Conservation (phyloP, 176 grass and related monocot genomes). For the Carex pumila region DNA sequence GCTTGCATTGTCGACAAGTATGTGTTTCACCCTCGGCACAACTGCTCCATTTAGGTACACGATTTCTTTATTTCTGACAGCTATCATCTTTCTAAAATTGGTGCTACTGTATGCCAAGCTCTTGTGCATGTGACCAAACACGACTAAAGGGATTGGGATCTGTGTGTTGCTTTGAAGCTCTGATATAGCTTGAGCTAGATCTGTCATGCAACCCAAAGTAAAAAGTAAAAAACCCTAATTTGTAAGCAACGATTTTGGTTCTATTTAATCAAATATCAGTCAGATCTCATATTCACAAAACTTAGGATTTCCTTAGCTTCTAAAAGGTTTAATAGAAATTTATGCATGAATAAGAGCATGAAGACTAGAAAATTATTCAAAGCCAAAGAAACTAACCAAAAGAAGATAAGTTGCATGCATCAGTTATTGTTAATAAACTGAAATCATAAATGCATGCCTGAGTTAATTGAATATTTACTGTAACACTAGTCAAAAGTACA, state of each 20-base stretch:
- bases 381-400: neutral
- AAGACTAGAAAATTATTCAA: neutral
- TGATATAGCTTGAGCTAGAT: slow-evolving; percentile 66
- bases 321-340: neutral
- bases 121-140: slow-evolving; percentile 98
- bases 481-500: slow-evolving; percentile 12
- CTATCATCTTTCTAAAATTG: slow-evolving; percentile 71
- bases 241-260: neutral
- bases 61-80: slow-evolving; percentile 31
- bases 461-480: neutral
- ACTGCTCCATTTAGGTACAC: slow-evolving; percentile 82
- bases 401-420: neutral
- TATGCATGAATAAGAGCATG: neutral
- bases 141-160: slow-evolving; percentile 61
- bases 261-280: neutral
- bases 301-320: neutral
- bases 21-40: slow-evolving; percentile 64
- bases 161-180: slow-evolving; percentile 45
- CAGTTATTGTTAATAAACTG: neutral
- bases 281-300: neutral
- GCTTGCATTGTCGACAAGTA: neutral
- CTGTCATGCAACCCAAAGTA: slow-evolving; percentile 21
- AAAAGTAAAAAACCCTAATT: neutral
- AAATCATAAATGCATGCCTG: neutral
- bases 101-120: slow-evolving; percentile 49